phyloP scores from a whole-genome alignment of 345 rosid genomes.

The Citrus trifoliata region DNA sequence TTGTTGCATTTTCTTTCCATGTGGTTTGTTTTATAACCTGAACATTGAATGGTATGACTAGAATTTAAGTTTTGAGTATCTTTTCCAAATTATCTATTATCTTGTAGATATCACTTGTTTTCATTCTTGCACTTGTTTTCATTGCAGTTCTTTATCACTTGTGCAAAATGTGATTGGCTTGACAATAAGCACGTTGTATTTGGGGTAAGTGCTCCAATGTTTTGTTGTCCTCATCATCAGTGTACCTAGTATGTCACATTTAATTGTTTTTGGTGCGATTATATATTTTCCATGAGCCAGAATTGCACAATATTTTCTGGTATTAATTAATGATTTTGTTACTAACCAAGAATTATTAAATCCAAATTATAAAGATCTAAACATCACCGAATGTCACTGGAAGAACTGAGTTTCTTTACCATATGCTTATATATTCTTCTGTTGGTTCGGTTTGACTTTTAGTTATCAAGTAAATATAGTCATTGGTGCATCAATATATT shows the following conservation, averaged over 20 bases:
- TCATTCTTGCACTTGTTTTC: not conserved
- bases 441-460: not conserved
- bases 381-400: too few relatives aligned
- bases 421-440: not conserved
- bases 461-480: not conserved
- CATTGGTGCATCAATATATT: not conserved
- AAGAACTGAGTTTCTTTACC: not conserved
- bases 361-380: not conserved
- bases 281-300: not conserved
- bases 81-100: not conserved
- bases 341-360: too few relatives aligned
- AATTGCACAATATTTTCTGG: not conserved
- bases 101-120: not conserved
- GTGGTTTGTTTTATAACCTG: not conserved
- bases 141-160: slow-evolving; percentile 90
- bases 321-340: not conserved
- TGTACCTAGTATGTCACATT: not conserved
- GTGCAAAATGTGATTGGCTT: slow-evolving; percentile 99
- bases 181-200: slow-evolving; percentile 95
- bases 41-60: not conserved
- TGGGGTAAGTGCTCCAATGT: slow-evolving; percentile 61
- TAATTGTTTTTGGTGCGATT: not conserved
- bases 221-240: not conserved
- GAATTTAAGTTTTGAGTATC: not conserved
- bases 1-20: not conserved